Evolutionary conservation across 1,139 yeast species (phyloP), one percentile per base, ranked within the genome.

Genomic region (Yamadazyma blattariae): DNA sequence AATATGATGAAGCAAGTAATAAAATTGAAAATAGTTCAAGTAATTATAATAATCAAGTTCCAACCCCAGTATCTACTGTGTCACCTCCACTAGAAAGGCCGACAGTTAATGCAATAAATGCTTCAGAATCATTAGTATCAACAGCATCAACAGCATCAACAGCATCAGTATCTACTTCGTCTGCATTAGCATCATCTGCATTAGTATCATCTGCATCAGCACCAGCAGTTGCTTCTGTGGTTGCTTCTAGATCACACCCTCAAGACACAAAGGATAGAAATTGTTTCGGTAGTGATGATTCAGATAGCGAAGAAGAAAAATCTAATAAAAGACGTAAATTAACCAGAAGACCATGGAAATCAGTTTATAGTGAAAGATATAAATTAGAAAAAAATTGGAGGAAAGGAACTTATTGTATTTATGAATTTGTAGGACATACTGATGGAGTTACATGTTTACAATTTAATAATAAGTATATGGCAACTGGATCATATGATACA

Each of bases 351-450:
- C 97, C 98, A 2, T 92, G 98, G 98, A 92, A 92, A 55, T 85
- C 87, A 5, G 96, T 92, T 17, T 92, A 92, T 59, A 76, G 89
- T 25, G 98, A 92, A 59, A 71, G 98, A 28, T 90, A 76, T 61
- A 82, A 81, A 56, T 87, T 92, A 42, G 98, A 92, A 58, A 77
- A 86, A 48, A 90, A 92, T 61, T 92, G 98, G 98, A 71, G 98
- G 40, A 82, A 82, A 46, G 97, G 97, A 7, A 64, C 72, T 12
- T 86, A 79, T 59, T 65, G 66, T 23, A 59, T 81, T 19, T 77
- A 73, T 38, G 81, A 75, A 36, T 89, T 92, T 54, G 66, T 69
- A 39, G 96, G 95, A n/a, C 97, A 89, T 53, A 71, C 78, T 30
- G 95, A 86, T 50, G 96, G 97, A 6, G 82, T 92, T 17, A 72